These are phyloP conservation scores for Populus alba DNA, from an alignment of 345 rosid species.

Conservation along the genomic window DNA sequence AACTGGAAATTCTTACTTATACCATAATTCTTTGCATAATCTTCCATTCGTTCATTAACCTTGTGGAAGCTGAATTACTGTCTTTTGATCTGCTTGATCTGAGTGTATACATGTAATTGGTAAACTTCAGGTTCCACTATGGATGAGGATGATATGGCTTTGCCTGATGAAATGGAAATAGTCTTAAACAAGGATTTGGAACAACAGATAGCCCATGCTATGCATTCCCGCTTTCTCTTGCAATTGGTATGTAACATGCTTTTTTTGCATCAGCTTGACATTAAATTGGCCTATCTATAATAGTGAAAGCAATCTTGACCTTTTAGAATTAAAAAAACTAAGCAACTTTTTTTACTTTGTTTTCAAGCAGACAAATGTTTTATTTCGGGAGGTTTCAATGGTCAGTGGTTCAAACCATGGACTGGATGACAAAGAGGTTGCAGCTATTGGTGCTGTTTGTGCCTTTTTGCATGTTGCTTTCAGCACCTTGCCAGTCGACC, in stretches of 20 bases:
- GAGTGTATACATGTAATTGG: neutral
- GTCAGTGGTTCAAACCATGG: constrained; percentile 36
- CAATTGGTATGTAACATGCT: constrained; percentile 67
- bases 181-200: constrained; percentile 58
- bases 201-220: constrained; percentile 66
- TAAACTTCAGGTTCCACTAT: constrained; percentile 48
- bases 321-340: neutral
- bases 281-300: constrained; percentile 15
- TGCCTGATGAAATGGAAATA: constrained; percentile 53
- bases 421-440: constrained; percentile 57
- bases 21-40: neutral
- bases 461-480: constrained; percentile 81
- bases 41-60: neutral
- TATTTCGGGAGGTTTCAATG: constrained; percentile 55
- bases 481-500: constrained; percentile 73
- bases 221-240: constrained; percentile 79
- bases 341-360: constrained; percentile 8
- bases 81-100: constrained; percentile 14
- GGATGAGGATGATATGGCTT: constrained; percentile 65
- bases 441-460: constrained; percentile 90
- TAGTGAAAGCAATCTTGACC: constrained; percentile 11
- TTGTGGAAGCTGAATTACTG: neutral
- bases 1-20: neutral
- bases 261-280: neutral
- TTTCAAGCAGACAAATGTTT: constrained; percentile 65